Conservation (phyloP, 208 protist species). For the Sergeia podlipaevii region DNA sequence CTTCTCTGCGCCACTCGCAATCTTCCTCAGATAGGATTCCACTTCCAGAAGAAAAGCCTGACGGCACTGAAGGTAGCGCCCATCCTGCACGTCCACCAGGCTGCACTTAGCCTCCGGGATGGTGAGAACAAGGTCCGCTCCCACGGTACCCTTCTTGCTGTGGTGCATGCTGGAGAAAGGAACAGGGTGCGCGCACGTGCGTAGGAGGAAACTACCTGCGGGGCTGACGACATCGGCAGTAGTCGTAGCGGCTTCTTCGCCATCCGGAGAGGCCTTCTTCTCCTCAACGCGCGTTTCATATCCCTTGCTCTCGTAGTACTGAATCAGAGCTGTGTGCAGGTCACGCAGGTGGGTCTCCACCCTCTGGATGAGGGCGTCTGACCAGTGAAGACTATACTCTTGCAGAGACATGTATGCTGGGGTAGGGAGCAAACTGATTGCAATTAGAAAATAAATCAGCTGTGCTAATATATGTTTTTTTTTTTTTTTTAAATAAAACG, state of each 20-base stretch:
- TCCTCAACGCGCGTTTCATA: slow-evolving; percentile 34
- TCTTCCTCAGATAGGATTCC: slow-evolving; percentile 37
- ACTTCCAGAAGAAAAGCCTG: slow-evolving; percentile 57
- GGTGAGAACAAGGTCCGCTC: slow-evolving; percentile 66
- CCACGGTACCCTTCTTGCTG: slow-evolving; percentile 50
- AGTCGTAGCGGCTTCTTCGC: slow-evolving; percentile 8
- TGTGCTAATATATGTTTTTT: no score
- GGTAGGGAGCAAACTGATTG: slow-evolving; percentile 5
- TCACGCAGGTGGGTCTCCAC: slow-evolving; percentile 71
- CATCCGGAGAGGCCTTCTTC: background rate
- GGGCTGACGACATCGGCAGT: slow-evolving; percentile 37
- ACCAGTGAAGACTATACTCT: slow-evolving; percentile 76
- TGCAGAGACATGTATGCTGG: slow-evolving; percentile 46
- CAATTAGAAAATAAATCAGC: no score
- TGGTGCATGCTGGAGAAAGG: slow-evolving; percentile 56
- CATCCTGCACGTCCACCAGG: slow-evolving; percentile 59
- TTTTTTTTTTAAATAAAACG: no score
- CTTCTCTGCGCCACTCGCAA: slow-evolving; percentile 13
- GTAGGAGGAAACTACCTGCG: slow-evolving; percentile 77
- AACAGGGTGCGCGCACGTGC: slow-evolving; percentile 62
- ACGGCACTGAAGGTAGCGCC: slow-evolving; percentile 65
- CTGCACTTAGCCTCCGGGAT: slow-evolving; percentile 57
- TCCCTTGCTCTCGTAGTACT: slow-evolving; percentile 59
- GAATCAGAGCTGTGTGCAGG: slow-evolving; percentile 49
- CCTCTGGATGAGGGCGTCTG: slow-evolving; percentile 55